phyloP scores from a whole-genome alignment of 257 asterid species.

The Lavandula angustifolia region DNA sequence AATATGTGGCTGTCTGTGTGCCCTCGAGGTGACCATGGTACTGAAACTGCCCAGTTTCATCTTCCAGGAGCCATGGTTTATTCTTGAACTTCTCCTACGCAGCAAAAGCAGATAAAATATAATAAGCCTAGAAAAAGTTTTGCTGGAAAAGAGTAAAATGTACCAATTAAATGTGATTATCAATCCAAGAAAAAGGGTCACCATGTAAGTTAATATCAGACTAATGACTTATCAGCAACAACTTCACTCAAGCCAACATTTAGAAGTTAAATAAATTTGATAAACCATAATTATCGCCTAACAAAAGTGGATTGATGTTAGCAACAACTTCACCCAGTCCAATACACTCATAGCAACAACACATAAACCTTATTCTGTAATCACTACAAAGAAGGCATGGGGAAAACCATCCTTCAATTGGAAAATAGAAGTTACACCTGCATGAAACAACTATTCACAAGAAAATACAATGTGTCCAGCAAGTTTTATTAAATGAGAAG shows the following conservation, averaged over 20 bases:
- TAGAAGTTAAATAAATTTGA: background rate
- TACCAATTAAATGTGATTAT: too few relatives aligned
- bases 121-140: too few relatives aligned
- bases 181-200: too few relatives aligned
- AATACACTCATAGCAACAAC: conserved; percentile 20
- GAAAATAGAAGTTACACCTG: background rate
- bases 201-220: background rate
- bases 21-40: conserved; percentile 49
- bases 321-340: too few relatives aligned
- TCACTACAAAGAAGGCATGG: background rate
- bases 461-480: conserved; percentile 2
- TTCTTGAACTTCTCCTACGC: conserved; percentile 36
- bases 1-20: conserved; percentile 87
- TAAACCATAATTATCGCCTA: conserved; percentile 10
- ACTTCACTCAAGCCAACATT: background rate
- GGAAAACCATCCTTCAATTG: conserved; percentile 9
- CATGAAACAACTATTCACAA: conserved; percentile 3
- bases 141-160: too few relatives aligned
- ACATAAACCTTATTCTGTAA: conserved; percentile 6
- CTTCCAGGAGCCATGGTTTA: conserved; percentile 96
- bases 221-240: background rate
- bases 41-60: conserved; percentile 92
- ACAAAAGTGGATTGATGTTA: background rate
- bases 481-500: conserved; percentile 18
- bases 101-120: too few relatives aligned